Conservation (phyloP, 768 basidiomycete species). For the Termitomyces eurrhizus region DNA sequence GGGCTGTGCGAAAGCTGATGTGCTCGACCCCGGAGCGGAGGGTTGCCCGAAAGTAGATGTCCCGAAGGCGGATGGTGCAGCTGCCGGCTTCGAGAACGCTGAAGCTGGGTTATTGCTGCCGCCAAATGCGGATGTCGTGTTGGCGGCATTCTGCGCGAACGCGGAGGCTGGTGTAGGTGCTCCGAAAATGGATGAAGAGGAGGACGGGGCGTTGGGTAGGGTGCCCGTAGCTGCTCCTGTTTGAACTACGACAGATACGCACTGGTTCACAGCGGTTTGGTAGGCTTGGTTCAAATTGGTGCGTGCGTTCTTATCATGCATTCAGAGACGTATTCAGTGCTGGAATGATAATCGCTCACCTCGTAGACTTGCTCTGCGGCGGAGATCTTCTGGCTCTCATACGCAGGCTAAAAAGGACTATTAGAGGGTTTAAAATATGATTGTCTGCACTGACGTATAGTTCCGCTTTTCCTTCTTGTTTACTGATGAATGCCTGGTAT, state of each 20-base stretch:
- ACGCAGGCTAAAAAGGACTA: slow-evolving; percentile 36
- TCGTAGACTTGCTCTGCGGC: slow-evolving; percentile 46
- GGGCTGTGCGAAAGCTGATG: slow-evolving; percentile 6
- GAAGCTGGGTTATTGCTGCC: slow-evolving; percentile 16
- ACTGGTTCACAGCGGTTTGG: slow-evolving; percentile 48
- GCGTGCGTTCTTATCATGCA: slow-evolving; percentile 36
- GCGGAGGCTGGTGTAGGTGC: slow-evolving; percentile 18
- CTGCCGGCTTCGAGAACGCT: slow-evolving; percentile 26
- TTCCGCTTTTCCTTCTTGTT: slow-evolving; percentile 47
- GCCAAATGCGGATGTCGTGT: slow-evolving; percentile 22
- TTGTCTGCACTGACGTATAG: slow-evolving; percentile 60
- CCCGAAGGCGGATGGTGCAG: slow-evolving; percentile 34
- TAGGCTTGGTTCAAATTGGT: slow-evolving; percentile 46
- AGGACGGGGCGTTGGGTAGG: slow-evolving; percentile 17
- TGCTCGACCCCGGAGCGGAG: slow-evolving; percentile 16
- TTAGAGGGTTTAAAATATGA: background rate
- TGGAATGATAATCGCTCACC: slow-evolving; percentile 18
- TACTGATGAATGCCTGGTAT: slow-evolving; percentile 54
- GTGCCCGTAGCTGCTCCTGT: slow-evolving; percentile 16
- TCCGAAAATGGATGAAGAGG: slow-evolving; percentile 27
- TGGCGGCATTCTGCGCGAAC: slow-evolving; percentile 21
- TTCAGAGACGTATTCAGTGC: too few relatives aligned
- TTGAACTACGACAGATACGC: slow-evolving; percentile 20
- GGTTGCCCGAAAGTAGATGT: slow-evolving; percentile 28
- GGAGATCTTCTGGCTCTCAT: slow-evolving; percentile 53